Evolutionary conservation across 192 early-diverging fungal genomes (phyloP), one percentile per base, ranked within the genome.

Genomic region (Mycoemilia scoparia): DNA sequence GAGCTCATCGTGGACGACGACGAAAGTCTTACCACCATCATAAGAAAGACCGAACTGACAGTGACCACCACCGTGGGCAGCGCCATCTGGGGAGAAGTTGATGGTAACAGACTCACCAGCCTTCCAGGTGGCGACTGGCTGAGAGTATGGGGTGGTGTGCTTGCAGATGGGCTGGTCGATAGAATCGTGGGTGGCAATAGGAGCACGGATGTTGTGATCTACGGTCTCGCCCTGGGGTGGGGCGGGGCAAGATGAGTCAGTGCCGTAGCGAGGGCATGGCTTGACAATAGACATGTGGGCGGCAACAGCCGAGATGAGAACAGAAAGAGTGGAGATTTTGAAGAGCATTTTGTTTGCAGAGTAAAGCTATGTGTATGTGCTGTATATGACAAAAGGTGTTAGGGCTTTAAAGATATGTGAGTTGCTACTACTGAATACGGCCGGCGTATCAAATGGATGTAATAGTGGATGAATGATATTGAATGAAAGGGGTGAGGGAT

Each of bases 1-100:
- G 37, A 74, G 54, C 5, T 66, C 68, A 14, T 64, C 60, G 36
- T 70, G 63, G 21, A 79, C 48, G 12, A 74, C 76, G 2, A 63
- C 70, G 36, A 57, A 82, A 20, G 67, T 65, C 24, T 67, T 60
- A 21, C 70, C 71, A 14, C 61, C 69, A 33, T 82, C 74, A 20
- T 64, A 66, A 5, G 67, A 71, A 8, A 82, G 44, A 4, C 74
- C 48, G 45, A 82, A 77, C 49, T 78, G 69, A 36, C 76, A 76
- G 32, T 74, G 64, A 17, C 78, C 78, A 29, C 76, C 76, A 21
- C 55, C 65, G 39, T 76, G 75, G 2, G 65, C 56, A 3, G 67
- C 67, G 4, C 57, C 53, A 21, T 60, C 57, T 0, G 36, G 27
- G 15, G 32, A 33, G 36, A 75, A 72, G 11, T 61, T 39, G 14